Percentiles rank a stretch among this genome's conserved stretches.
phyloP scores from a whole-genome alignment of 495 filamentous ascomycete genomes.

The Neurospora pannonica region DNA sequence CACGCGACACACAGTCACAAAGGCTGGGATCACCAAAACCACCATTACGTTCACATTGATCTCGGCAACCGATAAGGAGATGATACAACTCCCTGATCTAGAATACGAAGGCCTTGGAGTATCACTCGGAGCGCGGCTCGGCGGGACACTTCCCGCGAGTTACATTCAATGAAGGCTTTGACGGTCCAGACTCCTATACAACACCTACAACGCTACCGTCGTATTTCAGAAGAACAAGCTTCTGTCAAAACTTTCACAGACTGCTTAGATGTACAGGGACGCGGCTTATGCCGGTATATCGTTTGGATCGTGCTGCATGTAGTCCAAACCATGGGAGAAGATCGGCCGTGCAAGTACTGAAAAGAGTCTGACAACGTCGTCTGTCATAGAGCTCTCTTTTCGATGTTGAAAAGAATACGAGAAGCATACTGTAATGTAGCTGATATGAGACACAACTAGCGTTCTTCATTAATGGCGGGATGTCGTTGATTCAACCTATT shows the following conservation, averaged over 20 bases:
- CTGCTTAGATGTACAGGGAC: no score
- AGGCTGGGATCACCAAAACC: not conserved
- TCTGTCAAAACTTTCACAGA: not conserved
- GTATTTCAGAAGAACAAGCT: not conserved
- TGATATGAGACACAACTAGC: not conserved
- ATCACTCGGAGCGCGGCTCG: not conserved
- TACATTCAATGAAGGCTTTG: not conserved
- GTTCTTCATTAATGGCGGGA: not conserved
- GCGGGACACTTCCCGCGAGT: not conserved
- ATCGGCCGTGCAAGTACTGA: not conserved
- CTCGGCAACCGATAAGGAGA: not conserved
- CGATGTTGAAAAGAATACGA: not conserved
- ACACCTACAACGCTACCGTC: not conserved
- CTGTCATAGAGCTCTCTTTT: not conserved
- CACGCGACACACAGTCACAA: not conserved
- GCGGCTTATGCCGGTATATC: no score
- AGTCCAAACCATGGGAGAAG: not conserved
- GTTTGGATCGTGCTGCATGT: no score
- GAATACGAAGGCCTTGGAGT: not conserved
- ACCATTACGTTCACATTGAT: not conserved
- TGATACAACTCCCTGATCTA: not conserved
- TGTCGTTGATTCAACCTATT: not conserved
- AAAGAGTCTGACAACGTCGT: not conserved
- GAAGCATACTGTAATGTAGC: not conserved
- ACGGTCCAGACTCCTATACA: not conserved